These are phyloP conservation scores for Cinnamomum micranthum DNA, from an alignment of 164 flowering plant species.

Conservation along the genomic window DNA sequence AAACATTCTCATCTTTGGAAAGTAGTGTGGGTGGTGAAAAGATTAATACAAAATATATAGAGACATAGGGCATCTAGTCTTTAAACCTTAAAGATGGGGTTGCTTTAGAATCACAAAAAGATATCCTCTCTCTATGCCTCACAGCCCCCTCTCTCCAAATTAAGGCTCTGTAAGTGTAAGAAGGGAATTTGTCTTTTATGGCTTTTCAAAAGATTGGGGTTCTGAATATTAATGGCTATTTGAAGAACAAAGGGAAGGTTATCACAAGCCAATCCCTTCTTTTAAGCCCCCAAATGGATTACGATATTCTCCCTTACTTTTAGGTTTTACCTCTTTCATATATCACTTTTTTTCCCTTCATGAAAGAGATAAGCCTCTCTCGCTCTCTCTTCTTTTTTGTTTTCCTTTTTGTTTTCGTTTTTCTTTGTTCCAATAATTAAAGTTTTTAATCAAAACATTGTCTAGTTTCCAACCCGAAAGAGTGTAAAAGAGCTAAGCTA, in stretches of 20 bases:
- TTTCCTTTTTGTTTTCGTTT: background rate
- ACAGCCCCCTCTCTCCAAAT: conserved; percentile 23
- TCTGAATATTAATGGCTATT: conserved; percentile 17
- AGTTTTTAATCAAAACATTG: too few species aligned
- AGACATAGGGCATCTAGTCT: conserved; percentile 39
- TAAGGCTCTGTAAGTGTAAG: conserved; percentile 40
- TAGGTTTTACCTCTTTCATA: conserved; percentile 22
- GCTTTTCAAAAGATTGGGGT: conserved; percentile 18
- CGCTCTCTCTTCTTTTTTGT: background rate
- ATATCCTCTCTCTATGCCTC: conserved; percentile 24
- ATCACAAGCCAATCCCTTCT: conserved; percentile 14
- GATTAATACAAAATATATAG: conserved; percentile 15
- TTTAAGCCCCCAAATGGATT: conserved; percentile 9
- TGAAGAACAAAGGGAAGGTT: conserved; percentile 14
- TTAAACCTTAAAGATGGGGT: conserved; percentile 47
- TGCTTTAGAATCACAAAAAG: conserved; percentile 61
- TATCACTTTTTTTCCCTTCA: conserved; percentile 13
- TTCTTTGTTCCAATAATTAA: too few species aligned
- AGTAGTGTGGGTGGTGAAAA: conserved; percentile 28
- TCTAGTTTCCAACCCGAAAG: too few species aligned
- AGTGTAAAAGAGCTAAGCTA: too few species aligned
- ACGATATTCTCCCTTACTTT: conserved; percentile 25
- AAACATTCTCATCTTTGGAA: conserved; percentile 60
- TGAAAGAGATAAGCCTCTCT: conserved; percentile 36
- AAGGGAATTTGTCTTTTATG: conserved; percentile 51